Percentiles rank a stretch among this genome's conserved stretches.
Evolutionary conservation across 345 rosid genomes (phyloP).

Genomic region (Conringia planisiliqua): DNA sequence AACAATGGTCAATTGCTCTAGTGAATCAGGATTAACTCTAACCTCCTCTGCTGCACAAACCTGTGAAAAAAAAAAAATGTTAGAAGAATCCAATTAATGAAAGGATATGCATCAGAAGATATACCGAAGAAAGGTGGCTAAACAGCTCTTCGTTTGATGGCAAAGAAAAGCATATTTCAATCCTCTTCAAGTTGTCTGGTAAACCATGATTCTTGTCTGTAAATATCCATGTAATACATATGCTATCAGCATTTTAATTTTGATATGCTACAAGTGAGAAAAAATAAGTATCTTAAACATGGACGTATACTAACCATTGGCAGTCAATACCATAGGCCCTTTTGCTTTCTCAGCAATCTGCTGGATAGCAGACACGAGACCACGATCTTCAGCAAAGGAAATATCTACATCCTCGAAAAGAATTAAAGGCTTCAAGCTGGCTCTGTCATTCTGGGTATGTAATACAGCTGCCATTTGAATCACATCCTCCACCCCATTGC

Average conservation of each 20-base stretch:
- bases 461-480: slow-evolving; percentile 36
- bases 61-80: slow-evolving; percentile 36
- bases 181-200: slow-evolving; percentile 69
- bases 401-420: slow-evolving; percentile 96
- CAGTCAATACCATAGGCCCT: slow-evolving; percentile 84
- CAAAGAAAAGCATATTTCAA: slow-evolving; percentile 51
- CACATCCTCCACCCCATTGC: slow-evolving; percentile 39
- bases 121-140: slow-evolving; percentile 51
- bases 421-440: slow-evolving; percentile 60
- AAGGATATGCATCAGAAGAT: slow-evolving; percentile 19
- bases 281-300: slow-evolving; percentile 6
- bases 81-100: slow-evolving; percentile 16
- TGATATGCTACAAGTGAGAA: not conserved
- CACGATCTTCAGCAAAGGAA: slow-evolving; percentile 82
- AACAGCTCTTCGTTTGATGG: slow-evolving; percentile 62
- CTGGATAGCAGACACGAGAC: slow-evolving; percentile 76
- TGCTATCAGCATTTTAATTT: slow-evolving; percentile 1
- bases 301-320: slow-evolving; percentile 55
- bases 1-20: slow-evolving; percentile 48
- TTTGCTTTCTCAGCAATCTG: slow-evolving; percentile 87
- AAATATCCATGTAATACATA: slow-evolving; percentile 27
- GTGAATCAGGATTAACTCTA: slow-evolving; percentile 46
- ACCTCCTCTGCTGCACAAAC: slow-evolving; percentile 72
- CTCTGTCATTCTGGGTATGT: slow-evolving; percentile 32
- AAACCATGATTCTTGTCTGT: slow-evolving; percentile 61